These are phyloP conservation scores for Orbilia quercus DNA, from an alignment of 2,329 filamentous ascomycete genomes.

Conservation along the genomic window DNA sequence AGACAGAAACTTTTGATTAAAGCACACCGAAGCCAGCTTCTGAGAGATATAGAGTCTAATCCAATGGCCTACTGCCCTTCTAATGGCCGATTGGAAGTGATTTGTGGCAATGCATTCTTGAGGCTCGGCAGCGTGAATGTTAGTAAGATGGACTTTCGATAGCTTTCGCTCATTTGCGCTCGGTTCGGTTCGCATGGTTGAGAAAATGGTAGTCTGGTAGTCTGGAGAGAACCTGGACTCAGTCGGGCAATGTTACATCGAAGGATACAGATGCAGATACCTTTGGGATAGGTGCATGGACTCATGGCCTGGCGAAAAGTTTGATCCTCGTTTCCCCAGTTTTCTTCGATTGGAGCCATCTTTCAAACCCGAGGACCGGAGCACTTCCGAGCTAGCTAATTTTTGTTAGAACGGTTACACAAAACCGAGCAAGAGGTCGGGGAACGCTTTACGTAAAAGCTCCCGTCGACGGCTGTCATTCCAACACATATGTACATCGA, in stretches of 20 bases:
- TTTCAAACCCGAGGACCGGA: not conserved
- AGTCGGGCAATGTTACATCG: not conserved
- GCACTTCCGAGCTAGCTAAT: not conserved
- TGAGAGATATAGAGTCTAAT: too few species aligned
- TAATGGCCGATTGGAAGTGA: too few species aligned
- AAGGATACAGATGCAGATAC: not conserved
- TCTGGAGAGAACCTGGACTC: not conserved
- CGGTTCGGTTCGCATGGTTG: too few species aligned
- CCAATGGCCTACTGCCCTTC: too few species aligned
- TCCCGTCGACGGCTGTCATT: not conserved
- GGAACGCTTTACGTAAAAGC: not conserved
- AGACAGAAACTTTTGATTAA: too few species aligned
- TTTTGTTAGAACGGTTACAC: not conserved
- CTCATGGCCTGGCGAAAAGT: too few species aligned
- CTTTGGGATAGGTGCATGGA: not conserved
- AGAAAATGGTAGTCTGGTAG: too few species aligned
- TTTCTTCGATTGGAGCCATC: not conserved
- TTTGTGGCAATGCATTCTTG: too few species aligned
- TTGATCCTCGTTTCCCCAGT: not conserved
- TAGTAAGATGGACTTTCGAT: too few species aligned
- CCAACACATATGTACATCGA: not conserved
- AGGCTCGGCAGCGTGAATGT: too few species aligned
- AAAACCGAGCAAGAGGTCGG: not conserved
- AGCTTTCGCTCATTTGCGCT: too few species aligned
- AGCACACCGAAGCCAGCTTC: too few species aligned